Percentiles rank a stretch among this genome's conserved stretches.
Conservation (phyloP, 2,329 filamentous ascomycete genomes). For the Juglanconis sp. region DNA sequence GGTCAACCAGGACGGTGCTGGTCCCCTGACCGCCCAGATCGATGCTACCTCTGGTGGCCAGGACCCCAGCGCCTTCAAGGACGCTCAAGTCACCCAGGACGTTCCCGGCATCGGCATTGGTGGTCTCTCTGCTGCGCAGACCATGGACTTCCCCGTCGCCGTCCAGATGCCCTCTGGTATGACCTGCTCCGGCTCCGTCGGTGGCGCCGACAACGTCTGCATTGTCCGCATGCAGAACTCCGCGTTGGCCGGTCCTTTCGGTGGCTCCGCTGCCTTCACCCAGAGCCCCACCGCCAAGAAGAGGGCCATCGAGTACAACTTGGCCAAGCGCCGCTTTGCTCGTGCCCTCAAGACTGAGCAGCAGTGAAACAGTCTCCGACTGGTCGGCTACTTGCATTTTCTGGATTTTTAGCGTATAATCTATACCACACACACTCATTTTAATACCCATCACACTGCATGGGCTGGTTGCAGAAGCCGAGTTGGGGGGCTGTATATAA, state of each 20-base stretch:
- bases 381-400: background rate
- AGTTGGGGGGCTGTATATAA: background rate
- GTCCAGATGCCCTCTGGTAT: slow-evolving; percentile 66
- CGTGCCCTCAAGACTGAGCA: slow-evolving; percentile 14
- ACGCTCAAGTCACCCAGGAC: slow-evolving; percentile 52
- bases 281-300: slow-evolving; percentile 56
- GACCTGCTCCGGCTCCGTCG: slow-evolving; percentile 60
- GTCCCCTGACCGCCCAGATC: slow-evolving; percentile 57
- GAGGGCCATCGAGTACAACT: slow-evolving; percentile 56
- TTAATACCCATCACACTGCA: background rate
- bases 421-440: background rate
- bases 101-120: slow-evolving; percentile 34
- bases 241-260: slow-evolving; percentile 62
- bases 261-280: slow-evolving; percentile 64
- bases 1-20: slow-evolving; percentile 70
- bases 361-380: background rate
- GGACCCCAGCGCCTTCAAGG: slow-evolving; percentile 57
- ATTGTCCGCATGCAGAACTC: slow-evolving; percentile 62
- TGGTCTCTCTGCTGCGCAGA: slow-evolving; percentile 56
- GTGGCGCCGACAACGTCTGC: slow-evolving; percentile 60
- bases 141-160: slow-evolving; percentile 62
- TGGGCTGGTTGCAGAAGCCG: background rate
- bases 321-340: slow-evolving; percentile 31
- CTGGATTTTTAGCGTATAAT: background rate
- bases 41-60: slow-evolving; percentile 63